phyloP scores from a whole-genome alignment of 2,329 filamentous ascomycete genomes.

The Penicillium thymicola region DNA sequence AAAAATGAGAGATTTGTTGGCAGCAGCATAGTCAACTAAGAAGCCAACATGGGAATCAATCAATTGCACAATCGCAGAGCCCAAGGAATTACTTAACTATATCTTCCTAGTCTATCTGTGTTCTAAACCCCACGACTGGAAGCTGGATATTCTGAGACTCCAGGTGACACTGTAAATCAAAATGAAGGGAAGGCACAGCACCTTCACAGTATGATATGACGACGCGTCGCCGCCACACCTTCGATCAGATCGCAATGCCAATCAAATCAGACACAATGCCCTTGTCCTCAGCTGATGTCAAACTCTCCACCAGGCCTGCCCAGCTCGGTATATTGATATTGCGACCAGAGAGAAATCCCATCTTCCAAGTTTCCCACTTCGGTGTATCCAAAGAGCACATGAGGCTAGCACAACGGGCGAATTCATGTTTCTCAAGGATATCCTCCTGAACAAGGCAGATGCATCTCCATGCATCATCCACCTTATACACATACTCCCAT shows the following conservation, averaged over 20 bases:
- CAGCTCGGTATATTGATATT: neutral
- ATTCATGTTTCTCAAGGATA: neutral
- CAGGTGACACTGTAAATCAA: too few relatives aligned
- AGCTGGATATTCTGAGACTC: too few relatives aligned
- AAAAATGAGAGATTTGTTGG: neutral
- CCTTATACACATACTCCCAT: constrained; percentile 1
- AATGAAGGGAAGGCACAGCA: too few relatives aligned
- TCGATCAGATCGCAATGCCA: neutral
- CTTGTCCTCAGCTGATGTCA: constrained; percentile 1
- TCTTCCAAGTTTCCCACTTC: constrained; percentile 6
- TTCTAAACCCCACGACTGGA: too few relatives aligned
- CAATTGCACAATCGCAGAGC: neutral
- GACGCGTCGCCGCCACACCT: too few relatives aligned
- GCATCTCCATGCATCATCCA: constrained; percentile 5
- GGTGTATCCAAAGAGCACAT: constrained; percentile 3
- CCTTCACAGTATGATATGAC: too few relatives aligned
- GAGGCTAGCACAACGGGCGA: neutral
- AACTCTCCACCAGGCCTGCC: neutral
- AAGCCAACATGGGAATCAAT: neutral
- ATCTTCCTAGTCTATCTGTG: too few relatives aligned
- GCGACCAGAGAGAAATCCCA: neutral
- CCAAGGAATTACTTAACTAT: too few relatives aligned
- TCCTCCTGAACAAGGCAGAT: constrained; percentile 5
- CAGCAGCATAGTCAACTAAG: neutral
- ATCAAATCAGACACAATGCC: neutral